A percentile compares a stretch with the other conserved stretches of the same genome.
Conservation (phyloP, 208 protist genomes). For the Leishmania guyanensis region DNA sequence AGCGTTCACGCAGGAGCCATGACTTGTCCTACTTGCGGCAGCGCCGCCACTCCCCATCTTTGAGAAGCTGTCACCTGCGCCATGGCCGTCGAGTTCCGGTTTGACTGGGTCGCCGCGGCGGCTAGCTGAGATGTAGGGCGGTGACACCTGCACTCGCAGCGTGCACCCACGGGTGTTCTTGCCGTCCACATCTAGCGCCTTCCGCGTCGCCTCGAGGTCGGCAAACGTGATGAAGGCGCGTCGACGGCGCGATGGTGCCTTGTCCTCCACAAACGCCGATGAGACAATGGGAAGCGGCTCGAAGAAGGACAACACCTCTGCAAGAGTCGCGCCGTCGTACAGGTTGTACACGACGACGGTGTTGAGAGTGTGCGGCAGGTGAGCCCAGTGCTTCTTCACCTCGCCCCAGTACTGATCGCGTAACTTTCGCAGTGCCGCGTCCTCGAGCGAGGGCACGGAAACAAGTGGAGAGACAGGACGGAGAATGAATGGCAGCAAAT, state of each 20-base stretch:
- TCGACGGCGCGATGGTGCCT: constrained; percentile 57
- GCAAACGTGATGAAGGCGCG: constrained; percentile 80
- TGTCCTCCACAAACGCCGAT: constrained; percentile 63
- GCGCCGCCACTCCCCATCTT: not conserved
- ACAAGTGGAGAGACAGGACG: constrained; percentile 74
- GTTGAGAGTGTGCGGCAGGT: constrained; percentile 63
- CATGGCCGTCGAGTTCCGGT: constrained; percentile 13
- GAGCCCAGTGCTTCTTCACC: constrained; percentile 75
- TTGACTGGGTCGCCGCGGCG: constrained; percentile 59
- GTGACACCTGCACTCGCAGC: constrained; percentile 81
- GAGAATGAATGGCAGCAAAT: constrained; percentile 78
- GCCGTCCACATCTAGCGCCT: constrained; percentile 76
- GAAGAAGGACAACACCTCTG: constrained; percentile 65
- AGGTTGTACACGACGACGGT: constrained; percentile 83
- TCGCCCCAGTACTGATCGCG: constrained; percentile 74
- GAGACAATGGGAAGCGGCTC: constrained; percentile 38
- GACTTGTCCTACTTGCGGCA: not conserved
- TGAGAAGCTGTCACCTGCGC: not conserved
- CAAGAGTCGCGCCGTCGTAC: constrained; percentile 66
- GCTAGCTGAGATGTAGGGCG: constrained; percentile 66
- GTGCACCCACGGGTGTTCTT: constrained; percentile 82
- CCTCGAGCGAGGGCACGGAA: constrained; percentile 77
- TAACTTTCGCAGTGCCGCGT: constrained; percentile 70
- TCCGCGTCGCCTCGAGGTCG: constrained; percentile 41
- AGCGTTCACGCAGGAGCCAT: not conserved